Evolutionary conservation across 1,139 yeast genomes (phyloP).

Genomic region (Pichia sp.): DNA sequence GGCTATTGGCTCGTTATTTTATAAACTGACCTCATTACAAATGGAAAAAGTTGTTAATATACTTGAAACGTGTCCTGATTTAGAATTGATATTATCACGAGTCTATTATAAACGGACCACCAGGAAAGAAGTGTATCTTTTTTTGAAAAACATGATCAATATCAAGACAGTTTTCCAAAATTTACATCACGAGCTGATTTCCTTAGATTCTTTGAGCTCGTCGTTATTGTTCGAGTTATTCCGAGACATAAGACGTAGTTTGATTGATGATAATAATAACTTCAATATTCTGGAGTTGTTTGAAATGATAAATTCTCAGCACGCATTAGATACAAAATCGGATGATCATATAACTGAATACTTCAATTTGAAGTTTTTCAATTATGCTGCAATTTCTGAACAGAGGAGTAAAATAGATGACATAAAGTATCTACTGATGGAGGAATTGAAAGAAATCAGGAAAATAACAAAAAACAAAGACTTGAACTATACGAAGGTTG

Average conservation of each 20-base stretch:
- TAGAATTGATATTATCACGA: conserved; percentile 59
- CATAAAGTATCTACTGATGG: conserved; percentile 34
- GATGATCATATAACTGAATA: conserved; percentile 41
- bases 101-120: conserved; percentile 59
- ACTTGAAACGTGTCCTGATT: conserved; percentile 47
- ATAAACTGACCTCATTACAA: conserved; percentile 22
- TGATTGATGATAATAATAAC: conserved; percentile 7
- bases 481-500: conserved; percentile 46
- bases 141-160: conserved; percentile 44
- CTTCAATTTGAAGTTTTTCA: conserved; percentile 38
- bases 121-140: conserved; percentile 56
- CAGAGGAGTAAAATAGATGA: conserved; percentile 36
- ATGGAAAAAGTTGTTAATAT: conserved; percentile 44
- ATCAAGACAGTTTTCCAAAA: conserved; percentile 28
- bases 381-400: conserved; percentile 31
- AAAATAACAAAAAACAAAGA: conserved; percentile 47
- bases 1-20: conserved; percentile 52
- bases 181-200: conserved; percentile 10
- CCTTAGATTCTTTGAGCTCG: conserved; percentile 12
- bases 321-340: conserved; percentile 44
- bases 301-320: conserved; percentile 46
- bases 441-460: conserved; percentile 42
- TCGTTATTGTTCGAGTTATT: conserved; percentile 10
- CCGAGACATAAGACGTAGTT: conserved; percentile 5
- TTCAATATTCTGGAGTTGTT: conserved; percentile 30